phyloP scores from a whole-genome alignment of 306 rosid genomes.

The Luffa aegyptiaca region DNA sequence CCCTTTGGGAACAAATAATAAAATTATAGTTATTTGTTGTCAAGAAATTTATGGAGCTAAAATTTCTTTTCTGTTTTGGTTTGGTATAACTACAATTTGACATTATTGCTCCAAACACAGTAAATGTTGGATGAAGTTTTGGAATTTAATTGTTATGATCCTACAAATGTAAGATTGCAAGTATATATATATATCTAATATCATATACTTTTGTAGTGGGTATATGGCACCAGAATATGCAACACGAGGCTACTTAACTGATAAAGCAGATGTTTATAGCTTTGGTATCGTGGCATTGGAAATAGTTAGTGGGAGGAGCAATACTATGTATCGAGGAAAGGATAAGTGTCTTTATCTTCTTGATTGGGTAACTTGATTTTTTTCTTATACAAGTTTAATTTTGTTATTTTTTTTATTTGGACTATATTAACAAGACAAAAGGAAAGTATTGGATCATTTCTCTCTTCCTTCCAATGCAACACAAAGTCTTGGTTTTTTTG shows the following conservation, averaged over 20 bases:
- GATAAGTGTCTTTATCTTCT: conserved; percentile 34
- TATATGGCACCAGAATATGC: conserved; percentile 53
- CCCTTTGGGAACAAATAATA: no score
- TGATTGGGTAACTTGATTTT: conserved; percentile 37
- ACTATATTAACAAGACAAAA: no score
- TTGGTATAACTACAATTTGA: neutral
- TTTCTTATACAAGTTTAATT: neutral
- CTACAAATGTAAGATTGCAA: neutral
- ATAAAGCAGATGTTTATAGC: conserved; percentile 72
- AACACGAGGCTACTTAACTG: conserved; percentile 52
- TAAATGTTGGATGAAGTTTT: neutral
- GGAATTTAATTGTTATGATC: neutral
- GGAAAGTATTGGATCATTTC: no score
- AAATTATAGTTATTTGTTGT: no score
- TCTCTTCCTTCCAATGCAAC: no score
- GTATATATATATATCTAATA: neutral
- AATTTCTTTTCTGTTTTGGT: no score
- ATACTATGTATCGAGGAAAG: conserved; percentile 27
- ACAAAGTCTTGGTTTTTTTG: neutral
- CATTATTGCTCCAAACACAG: neutral
- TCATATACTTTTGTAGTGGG: conserved; percentile 17
- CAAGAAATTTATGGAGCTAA: no score
- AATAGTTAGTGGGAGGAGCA: conserved; percentile 46
- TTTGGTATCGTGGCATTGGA: conserved; percentile 50
- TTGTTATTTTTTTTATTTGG: no score